Percentiles rank a stretch among this genome's conserved stretches.
Evolutionary conservation across 2,329 filamentous ascomycete genomes (phyloP).

Genomic region (Setomelanomma holmii): DNA sequence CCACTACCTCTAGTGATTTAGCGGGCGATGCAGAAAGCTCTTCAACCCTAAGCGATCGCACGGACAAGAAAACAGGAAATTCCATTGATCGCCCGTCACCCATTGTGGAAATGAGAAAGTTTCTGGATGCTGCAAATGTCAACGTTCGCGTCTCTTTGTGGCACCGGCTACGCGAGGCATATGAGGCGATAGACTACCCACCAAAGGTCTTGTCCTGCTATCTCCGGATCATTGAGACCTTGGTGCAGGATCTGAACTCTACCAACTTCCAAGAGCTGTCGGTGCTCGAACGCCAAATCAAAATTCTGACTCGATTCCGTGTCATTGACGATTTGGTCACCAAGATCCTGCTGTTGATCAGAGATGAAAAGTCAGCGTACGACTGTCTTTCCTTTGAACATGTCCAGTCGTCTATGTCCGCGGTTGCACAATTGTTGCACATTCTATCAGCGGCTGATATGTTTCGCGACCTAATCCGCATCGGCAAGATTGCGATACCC

Average conservation of each 20-base stretch:
- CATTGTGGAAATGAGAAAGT: slow-evolving; percentile 81
- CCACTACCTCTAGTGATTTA: too few species aligned
- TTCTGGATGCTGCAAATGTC: slow-evolving; percentile 80
- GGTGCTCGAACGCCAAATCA: slow-evolving; percentile 69
- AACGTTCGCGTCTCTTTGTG: slow-evolving; percentile 87
- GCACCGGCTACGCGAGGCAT: slow-evolving; percentile 89
- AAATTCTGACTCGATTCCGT: slow-evolving; percentile 78
- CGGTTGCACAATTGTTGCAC: slow-evolving; percentile 73
- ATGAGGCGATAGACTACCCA: slow-evolving; percentile 80
- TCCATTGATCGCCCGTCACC: slow-evolving; percentile 30
- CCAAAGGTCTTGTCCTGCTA: slow-evolving; percentile 91
- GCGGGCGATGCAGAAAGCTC: slow-evolving; percentile 15
- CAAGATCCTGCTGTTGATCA: slow-evolving; percentile 69
- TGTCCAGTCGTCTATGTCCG: slow-evolving; percentile 73
- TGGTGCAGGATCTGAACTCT: slow-evolving; percentile 73
- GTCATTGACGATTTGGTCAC: slow-evolving; percentile 79
- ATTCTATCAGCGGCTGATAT: slow-evolving; percentile 81
- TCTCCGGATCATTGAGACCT: slow-evolving; percentile 83
- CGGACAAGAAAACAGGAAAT: slow-evolving; percentile 1
- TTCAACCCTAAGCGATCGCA: slow-evolving; percentile 16
- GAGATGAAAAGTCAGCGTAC: slow-evolving; percentile 73
- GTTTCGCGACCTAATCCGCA: slow-evolving; percentile 83
- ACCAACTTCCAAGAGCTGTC: slow-evolving; percentile 63
- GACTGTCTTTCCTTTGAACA: slow-evolving; percentile 86
- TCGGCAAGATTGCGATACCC: slow-evolving; percentile 73